A percentile compares a stretch with the other conserved stretches of the same genome.
Conservation (phyloP, 1,284 basidiomycete species). For the Fistulinella staudtii region DNA sequence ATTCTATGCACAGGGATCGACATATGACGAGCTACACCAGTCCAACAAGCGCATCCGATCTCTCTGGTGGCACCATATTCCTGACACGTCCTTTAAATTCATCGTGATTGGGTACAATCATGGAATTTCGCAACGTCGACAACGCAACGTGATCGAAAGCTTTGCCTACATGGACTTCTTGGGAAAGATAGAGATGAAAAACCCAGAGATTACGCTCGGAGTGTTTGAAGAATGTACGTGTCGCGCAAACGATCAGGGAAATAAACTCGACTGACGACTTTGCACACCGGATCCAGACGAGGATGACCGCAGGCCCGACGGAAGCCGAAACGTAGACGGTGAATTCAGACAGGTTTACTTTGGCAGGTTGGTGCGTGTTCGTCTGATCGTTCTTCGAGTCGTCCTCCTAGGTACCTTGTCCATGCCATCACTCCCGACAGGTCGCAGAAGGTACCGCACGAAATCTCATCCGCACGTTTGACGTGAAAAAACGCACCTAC, state of each 20-base stretch:
- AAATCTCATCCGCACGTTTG: constrained; percentile 62
- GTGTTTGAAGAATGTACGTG: constrained; percentile 88
- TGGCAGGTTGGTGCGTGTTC: constrained; percentile 75
- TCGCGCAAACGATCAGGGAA: too few species aligned
- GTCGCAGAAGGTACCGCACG: constrained; percentile 72
- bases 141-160: constrained; percentile 69
- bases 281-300: constrained; percentile 37
- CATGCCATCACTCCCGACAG: constrained; percentile 36
- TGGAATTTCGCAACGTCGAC: constrained; percentile 62
- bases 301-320: constrained; percentile 42
- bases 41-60: constrained; percentile 44
- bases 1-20: constrained; percentile 66
- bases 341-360: constrained; percentile 72
- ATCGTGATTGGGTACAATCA: constrained; percentile 76
- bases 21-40: constrained; percentile 69
- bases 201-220: constrained; percentile 74
- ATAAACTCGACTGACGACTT: constrained; percentile 1
- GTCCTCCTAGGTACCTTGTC: too few species aligned
- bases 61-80: constrained; percentile 60
- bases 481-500: constrained; percentile 88
- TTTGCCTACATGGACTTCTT: constrained; percentile 85
- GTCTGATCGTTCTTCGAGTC: too few species aligned
- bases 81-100: constrained; percentile 77
- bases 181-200: constrained; percentile 82
- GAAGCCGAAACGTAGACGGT: constrained; percentile 60